Base-by-base conservation (phyloP, 2,329 filamentous ascomycete genomes). In the Ramichloridium luteum region DNA sequence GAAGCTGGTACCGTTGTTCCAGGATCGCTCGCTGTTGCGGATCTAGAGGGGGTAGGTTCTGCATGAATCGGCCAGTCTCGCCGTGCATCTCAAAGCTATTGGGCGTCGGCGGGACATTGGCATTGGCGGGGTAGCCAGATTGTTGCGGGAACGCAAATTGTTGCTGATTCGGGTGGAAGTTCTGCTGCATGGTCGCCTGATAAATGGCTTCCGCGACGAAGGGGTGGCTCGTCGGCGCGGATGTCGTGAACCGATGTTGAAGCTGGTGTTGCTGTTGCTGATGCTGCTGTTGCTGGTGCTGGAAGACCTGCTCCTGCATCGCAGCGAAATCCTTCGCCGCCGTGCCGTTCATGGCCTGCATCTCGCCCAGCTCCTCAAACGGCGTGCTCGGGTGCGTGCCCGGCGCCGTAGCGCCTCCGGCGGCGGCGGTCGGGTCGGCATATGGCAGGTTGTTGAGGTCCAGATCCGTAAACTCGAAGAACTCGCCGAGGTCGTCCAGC, bases 31-130 rank as follows among this genome's bases (percentile, higher is more conserved):
- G 70, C 28, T 73, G 68, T 41, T 73, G 67, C 27, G 60, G 51
- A 47, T 66, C 61, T 48, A 62, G 49, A 23, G 20, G 20, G 8
- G 20, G 20, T 23, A 23, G n/a, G n/a, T 8, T 8, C 20, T 23
- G 20, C 32, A 72, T 54, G 50, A 77, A 84, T 43, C 51, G 53
- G 44, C 64, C 47, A 50, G 69, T 41, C 60, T 72, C 49, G 62
- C 70, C 54, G 44, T 79, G 75, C 58, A 88, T 72, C 49, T 88
- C 80, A 15, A 84, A 67, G 51, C 82, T 88, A 52, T 80, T 82
- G 0, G 82, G 82, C 10, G 82, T 90, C 2, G 80, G 80, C 4
- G 82, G 82, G 31, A 79, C 74, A 37, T 68, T 65, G 40, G 66
- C 68, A 37, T 70, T 39, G 5, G 64, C 31, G 57, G 67, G 34